Conservation (phyloP, 176 grass and related monocot genomes). For the Avena atlantica region DNA sequence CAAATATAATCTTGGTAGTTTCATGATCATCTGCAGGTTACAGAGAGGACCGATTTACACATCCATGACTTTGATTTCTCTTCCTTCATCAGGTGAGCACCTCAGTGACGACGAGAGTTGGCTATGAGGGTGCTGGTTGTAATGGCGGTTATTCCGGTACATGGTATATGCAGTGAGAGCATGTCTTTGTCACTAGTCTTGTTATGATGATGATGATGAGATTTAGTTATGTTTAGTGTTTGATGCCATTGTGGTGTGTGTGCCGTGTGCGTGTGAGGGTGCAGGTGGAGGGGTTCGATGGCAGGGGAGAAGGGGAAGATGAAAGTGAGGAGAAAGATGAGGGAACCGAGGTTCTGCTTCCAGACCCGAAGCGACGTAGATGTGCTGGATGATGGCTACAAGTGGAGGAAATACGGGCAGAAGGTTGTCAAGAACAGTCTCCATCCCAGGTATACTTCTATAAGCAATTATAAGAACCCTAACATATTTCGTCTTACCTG, state of each 20-base stretch:
- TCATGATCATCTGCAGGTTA: background rate
- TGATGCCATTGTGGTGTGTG: conserved; percentile 17
- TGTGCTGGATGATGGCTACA: conserved; percentile 96
- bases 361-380: conserved; percentile 94
- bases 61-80: conserved; percentile 20
- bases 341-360: conserved; percentile 98
- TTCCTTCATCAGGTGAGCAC: conserved; percentile 52
- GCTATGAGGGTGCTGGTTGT: conserved; percentile 41
- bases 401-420: conserved; percentile 99
- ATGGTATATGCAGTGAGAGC: conserved; percentile 45
- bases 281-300: conserved; percentile 67
- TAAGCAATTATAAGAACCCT: background rate
- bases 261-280: background rate
- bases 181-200: background rate
- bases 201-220: background rate
- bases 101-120: conserved; percentile 38
- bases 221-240: conserved; percentile 36
- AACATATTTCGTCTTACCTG: background rate
- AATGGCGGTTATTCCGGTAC: conserved; percentile 47
- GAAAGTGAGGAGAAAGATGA: conserved; percentile 95
- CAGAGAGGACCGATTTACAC: background rate
- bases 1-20: background rate
- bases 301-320: conserved; percentile 73
- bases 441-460: conserved; percentile 75
- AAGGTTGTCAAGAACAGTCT: conserved; percentile 99